These are phyloP conservation scores for Daldinia eschscholtzii DNA, from an alignment of 2,329 filamentous ascomycete genomes.

Conservation along the genomic window DNA sequence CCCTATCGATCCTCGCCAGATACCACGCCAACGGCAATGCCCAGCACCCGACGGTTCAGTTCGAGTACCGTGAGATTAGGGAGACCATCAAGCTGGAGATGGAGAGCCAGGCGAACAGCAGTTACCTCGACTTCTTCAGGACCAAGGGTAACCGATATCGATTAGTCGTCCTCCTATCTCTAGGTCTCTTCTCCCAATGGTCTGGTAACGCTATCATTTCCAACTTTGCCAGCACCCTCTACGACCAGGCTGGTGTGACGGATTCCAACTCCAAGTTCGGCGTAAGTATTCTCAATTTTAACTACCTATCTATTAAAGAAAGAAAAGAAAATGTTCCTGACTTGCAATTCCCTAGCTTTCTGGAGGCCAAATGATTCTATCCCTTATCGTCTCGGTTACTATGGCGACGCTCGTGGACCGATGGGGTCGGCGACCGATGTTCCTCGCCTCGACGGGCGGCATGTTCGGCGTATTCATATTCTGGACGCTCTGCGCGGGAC, in stretches of 20 bases:
- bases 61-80: constrained; percentile 71
- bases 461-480: constrained; percentile 64
- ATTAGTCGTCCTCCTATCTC: constrained; percentile 63
- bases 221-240: constrained; percentile 69
- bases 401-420: constrained; percentile 67
- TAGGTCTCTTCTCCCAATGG: constrained; percentile 72
- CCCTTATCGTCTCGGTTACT: constrained; percentile 65
- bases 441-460: constrained; percentile 60
- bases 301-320: neutral
- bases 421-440: constrained; percentile 68
- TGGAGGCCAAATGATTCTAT: constrained; percentile 64
- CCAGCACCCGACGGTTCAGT: constrained; percentile 66
- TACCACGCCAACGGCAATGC: constrained; percentile 69
- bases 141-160: constrained; percentile 70
- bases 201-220: constrained; percentile 71
- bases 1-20: constrained; percentile 65
- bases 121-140: constrained; percentile 66
- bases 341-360: constrained; percentile 53
- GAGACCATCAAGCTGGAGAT: constrained; percentile 68
- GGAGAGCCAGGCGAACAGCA: constrained; percentile 60
- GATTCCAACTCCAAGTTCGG: constrained; percentile 60
- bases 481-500: constrained; percentile 62
- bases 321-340: constrained; percentile 39
- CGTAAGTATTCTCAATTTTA: constrained; percentile 46
- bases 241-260: constrained; percentile 65